Percentiles rank a stretch among this genome's conserved stretches.
Evolutionary conservation across 352 stramenopile genomes (phyloP).

Genomic region (Pythium biforme): DNA sequence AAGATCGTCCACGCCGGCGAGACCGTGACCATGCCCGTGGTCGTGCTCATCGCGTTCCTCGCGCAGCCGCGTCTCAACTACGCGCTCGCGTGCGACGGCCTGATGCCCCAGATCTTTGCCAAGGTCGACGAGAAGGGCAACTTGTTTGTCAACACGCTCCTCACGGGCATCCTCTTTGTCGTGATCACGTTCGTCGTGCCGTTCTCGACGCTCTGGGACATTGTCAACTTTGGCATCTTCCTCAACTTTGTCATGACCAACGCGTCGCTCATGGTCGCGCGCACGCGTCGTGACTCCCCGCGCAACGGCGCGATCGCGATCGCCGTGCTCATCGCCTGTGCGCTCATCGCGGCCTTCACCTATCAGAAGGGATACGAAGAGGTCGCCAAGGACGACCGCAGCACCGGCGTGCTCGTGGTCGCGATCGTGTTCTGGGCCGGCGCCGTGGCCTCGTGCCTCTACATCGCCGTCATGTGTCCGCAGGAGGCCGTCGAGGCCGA

Average conservation of each 20-base stretch:
- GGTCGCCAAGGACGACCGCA: neutral
- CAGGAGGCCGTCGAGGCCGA: slow-evolving; percentile 43
- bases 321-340: slow-evolving; percentile 30
- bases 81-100: slow-evolving; percentile 90
- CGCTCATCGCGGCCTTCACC: slow-evolving; percentile 44
- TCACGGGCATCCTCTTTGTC: slow-evolving; percentile 65
- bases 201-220: slow-evolving; percentile 82
- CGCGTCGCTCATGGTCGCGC: slow-evolving; percentile 68
- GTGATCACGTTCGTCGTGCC: slow-evolving; percentile 68
- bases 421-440: slow-evolving; percentile 51
- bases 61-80: slow-evolving; percentile 93
- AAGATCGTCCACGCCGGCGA: slow-evolving; percentile 56
- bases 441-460: slow-evolving; percentile 32
- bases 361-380: slow-evolving; percentile 40
- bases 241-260: slow-evolving; percentile 88
- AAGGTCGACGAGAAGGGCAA: slow-evolving; percentile 80
- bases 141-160: slow-evolving; percentile 75
- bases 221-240: slow-evolving; percentile 87
- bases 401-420: slow-evolving; percentile 32
- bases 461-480: slow-evolving; percentile 55
- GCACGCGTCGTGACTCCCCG: slow-evolving; percentile 55
- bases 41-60: slow-evolving; percentile 92
- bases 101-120: slow-evolving; percentile 91
- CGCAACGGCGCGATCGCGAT: slow-evolving; percentile 2
- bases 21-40: slow-evolving; percentile 89